These are phyloP conservation scores for Geum urbanum DNA, from an alignment of 306 rosid genomes.

Conservation along the genomic window DNA sequence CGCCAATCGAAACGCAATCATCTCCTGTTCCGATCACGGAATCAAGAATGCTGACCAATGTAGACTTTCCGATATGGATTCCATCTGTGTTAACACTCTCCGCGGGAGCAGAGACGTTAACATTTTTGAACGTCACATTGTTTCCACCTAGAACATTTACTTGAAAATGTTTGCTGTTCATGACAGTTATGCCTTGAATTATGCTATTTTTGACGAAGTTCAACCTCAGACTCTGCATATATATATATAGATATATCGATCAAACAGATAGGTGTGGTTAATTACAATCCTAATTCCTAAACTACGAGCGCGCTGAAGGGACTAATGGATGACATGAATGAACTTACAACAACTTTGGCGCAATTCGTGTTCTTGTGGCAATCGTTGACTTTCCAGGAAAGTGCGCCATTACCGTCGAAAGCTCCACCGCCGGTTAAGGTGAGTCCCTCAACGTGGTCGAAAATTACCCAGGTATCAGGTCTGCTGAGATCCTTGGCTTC, in stretches of 20 bases:
- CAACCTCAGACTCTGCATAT: too few species aligned
- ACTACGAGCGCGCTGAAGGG: too few species aligned
- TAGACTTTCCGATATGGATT: constrained; percentile 23
- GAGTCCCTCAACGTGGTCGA: constrained; percentile 23
- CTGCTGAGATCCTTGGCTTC: neutral
- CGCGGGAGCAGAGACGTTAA: constrained; percentile 21
- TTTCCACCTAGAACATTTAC: too few species aligned
- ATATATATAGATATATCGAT: too few species aligned
- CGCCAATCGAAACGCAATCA: constrained; percentile 29
- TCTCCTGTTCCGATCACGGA: constrained; percentile 22
- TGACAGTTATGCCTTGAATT: neutral
- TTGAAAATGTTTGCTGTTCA: constrained; percentile 6
- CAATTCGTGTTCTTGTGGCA: constrained; percentile 24
- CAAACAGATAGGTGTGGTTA: too few species aligned
- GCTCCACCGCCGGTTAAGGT: constrained; percentile 40
- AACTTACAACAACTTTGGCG: too few species aligned
- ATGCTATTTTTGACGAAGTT: too few species aligned
- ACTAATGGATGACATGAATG: too few species aligned
- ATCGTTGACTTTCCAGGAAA: constrained; percentile 31
- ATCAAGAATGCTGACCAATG: neutral
- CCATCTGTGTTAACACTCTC: constrained; percentile 29
- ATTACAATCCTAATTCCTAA: too few species aligned
- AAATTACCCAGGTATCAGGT: constrained; percentile 32
- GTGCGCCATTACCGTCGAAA: constrained; percentile 44
- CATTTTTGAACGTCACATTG: neutral